These are phyloP conservation scores for Trichosanthes truncata DNA, from an alignment of 306 rosid genomes.

Conservation along the genomic window DNA sequence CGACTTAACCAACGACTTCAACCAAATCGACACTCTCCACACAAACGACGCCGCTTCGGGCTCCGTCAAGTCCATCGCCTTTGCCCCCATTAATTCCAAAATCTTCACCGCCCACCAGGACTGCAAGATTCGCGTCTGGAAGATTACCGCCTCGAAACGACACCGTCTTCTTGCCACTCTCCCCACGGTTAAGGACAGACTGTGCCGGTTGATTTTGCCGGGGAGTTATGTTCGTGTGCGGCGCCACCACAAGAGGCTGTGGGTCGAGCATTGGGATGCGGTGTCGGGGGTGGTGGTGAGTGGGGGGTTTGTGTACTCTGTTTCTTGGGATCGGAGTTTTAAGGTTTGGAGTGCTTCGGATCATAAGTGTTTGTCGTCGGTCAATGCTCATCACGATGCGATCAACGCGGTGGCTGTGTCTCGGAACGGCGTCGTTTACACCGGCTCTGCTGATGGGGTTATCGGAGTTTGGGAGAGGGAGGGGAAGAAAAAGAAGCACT, in stretches of 20 bases:
- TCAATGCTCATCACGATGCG: slow-evolving; percentile 52
- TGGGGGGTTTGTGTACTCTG: slow-evolving; percentile 29
- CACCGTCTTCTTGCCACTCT: slow-evolving; percentile 43
- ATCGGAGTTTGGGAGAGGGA: slow-evolving; percentile 48
- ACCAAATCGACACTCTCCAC: slow-evolving; percentile 34
- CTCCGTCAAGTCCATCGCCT: slow-evolving; percentile 47
- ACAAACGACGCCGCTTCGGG: slow-evolving; percentile 28
- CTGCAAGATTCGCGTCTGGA: slow-evolving; percentile 53
- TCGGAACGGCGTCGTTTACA: slow-evolving; percentile 35
- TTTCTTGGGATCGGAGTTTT: slow-evolving; percentile 55
- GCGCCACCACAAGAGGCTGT: slow-evolving; percentile 35
- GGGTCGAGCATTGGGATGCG: slow-evolving; percentile 56
- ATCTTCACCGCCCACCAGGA: slow-evolving; percentile 67
- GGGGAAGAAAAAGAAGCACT: slow-evolving; percentile 15
- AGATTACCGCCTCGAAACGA: slow-evolving; percentile 12
- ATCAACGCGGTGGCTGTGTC: slow-evolving; percentile 43
- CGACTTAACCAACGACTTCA: slow-evolving; percentile 18
- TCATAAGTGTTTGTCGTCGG: slow-evolving; percentile 40
- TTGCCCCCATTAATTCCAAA: slow-evolving; percentile 19
- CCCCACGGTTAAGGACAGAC: slow-evolving; percentile 42
- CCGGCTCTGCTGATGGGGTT: slow-evolving; percentile 47
- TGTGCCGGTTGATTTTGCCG: slow-evolving; percentile 34
- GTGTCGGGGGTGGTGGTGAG: slow-evolving; percentile 36
- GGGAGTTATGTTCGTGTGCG: slow-evolving; percentile 34
- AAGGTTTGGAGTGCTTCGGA: slow-evolving; percentile 43